phyloP scores from a whole-genome alignment of 306 rosid genomes.

The Lagenaria siceraria region DNA sequence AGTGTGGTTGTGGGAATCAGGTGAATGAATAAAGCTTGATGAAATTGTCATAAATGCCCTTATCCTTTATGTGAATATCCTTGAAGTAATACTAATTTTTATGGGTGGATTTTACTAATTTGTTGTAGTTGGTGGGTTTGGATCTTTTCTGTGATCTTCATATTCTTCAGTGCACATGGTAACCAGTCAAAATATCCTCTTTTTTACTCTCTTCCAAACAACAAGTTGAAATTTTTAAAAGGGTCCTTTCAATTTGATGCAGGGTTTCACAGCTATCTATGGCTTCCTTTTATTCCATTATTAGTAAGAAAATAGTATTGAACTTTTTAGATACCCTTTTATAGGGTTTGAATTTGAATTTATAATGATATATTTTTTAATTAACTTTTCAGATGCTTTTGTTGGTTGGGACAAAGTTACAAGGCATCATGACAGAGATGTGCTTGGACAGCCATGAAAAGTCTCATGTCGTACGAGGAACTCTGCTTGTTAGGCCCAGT shows the following conservation, averaged over 20 bases:
- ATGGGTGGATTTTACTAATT: background rate
- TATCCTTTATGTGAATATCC: background rate
- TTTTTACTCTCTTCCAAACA: background rate
- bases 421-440: conserved; percentile 40
- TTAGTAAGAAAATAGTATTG: conserved; percentile 23
- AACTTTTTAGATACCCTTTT: background rate
- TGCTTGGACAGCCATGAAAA: conserved; percentile 40
- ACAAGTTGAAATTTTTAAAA: background rate
- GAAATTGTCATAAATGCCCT: background rate
- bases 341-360: background rate
- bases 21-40: background rate
- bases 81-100: background rate
- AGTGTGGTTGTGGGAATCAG: conserved; percentile 39
- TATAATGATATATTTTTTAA: background rate
- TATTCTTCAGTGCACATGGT: conserved; percentile 47
- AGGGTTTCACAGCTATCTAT: conserved; percentile 30
- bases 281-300: conserved; percentile 51
- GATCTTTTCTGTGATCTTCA: conserved; percentile 25
- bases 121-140: conserved; percentile 63
- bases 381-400: conserved; percentile 23
- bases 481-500: conserved; percentile 43
- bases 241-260: conserved; percentile 6
- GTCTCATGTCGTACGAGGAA: conserved; percentile 38
- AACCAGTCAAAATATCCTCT: background rate
- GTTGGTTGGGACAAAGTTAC: conserved; percentile 56